Conservation (phyloP, 768 basidiomycete genomes). For the Rhodosporidiobolus odoratus region DNA sequence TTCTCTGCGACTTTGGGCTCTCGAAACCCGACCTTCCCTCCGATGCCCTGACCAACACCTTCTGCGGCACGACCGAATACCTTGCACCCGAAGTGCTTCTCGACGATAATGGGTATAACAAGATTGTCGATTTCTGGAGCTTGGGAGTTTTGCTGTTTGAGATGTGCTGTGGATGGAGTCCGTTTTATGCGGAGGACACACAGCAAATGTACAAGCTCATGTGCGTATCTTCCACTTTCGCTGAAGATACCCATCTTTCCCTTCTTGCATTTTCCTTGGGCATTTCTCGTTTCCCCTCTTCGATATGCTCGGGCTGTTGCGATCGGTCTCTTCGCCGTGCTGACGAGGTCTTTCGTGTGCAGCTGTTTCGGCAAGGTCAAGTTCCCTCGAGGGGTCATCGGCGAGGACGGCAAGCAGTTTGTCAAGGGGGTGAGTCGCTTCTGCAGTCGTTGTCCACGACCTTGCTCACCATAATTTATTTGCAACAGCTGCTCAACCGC, state of each 20-base stretch:
- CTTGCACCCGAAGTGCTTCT: constrained; percentile 97
- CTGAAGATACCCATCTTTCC: too few relatives aligned
- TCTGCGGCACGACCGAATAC: constrained; percentile 98
- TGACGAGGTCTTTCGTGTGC: too few relatives aligned
- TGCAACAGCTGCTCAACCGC: constrained; percentile 78
- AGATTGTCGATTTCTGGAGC: constrained; percentile 95
- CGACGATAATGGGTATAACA: constrained; percentile 96
- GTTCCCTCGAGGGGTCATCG: constrained; percentile 93
- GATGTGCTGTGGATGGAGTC: constrained; percentile 99
- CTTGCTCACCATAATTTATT: constrained; percentile 1
- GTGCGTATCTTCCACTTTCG: constrained; percentile 40
- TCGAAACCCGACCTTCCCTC: constrained; percentile 91
- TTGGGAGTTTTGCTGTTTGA: constrained; percentile 93
- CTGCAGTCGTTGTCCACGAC: not conserved
- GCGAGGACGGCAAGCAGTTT: constrained; percentile 96
- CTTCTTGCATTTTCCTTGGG: not conserved
- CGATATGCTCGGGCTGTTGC: not conserved
- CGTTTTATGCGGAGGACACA: constrained; percentile 98
- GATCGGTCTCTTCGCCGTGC: not conserved
- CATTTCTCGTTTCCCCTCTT: not conserved
- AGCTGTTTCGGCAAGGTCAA: constrained; percentile 98
- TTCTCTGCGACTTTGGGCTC: constrained; percentile 95
- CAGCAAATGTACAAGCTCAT: constrained; percentile 96
- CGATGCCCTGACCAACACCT: constrained; percentile 96
- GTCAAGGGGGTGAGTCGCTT: constrained; percentile 80